A percentile compares a stretch with the other conserved stretches of the same genome.
Conservation (phyloP, 2,329 filamentous ascomycete genomes). For the Zopfia rhizophila region DNA sequence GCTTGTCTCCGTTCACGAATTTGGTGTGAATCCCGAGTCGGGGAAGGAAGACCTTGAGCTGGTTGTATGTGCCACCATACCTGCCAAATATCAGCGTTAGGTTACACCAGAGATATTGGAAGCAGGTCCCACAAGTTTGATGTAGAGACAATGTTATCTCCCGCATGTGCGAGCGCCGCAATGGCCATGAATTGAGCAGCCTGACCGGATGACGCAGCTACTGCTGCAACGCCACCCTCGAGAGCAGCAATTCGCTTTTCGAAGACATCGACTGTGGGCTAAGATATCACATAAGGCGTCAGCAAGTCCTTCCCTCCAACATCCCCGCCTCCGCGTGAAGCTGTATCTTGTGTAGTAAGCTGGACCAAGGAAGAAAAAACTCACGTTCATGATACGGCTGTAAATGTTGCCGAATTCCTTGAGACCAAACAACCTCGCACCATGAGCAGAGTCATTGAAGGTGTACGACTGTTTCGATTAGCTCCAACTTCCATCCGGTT, state of each 20-base stretch:
- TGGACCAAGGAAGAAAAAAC: slow-evolving; percentile 38
- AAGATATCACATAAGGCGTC: slow-evolving; percentile 9
- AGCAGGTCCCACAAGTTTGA: slow-evolving; percentile 69
- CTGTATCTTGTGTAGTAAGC: neutral
- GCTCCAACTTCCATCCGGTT: neutral
- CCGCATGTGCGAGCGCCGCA: slow-evolving; percentile 81
- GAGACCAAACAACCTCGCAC: slow-evolving; percentile 92
- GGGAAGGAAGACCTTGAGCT: slow-evolving; percentile 90
- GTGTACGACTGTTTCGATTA: slow-evolving; percentile 73
- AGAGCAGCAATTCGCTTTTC: slow-evolving; percentile 97
- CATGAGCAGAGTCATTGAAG: slow-evolving; percentile 97
- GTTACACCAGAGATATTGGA: neutral
- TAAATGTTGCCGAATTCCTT: slow-evolving; percentile 99
- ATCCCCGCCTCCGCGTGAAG: neutral
- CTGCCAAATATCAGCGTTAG: slow-evolving; percentile 12
- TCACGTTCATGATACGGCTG: slow-evolving; percentile 92
- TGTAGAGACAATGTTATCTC: slow-evolving; percentile 94
- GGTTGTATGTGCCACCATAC: slow-evolving; percentile 97
- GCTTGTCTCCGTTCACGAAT: slow-evolving; percentile 83
- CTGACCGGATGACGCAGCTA: slow-evolving; percentile 87
- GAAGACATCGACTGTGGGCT: slow-evolving; percentile 94
- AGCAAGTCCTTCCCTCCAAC: slow-evolving; percentile 15
- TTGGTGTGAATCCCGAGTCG: slow-evolving; percentile 89
- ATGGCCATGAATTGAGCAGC: slow-evolving; percentile 93
- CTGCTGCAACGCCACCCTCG: slow-evolving; percentile 87